phyloP scores from a whole-genome alignment of 75 land plant genomes.

The Gnetum montanum region DNA sequence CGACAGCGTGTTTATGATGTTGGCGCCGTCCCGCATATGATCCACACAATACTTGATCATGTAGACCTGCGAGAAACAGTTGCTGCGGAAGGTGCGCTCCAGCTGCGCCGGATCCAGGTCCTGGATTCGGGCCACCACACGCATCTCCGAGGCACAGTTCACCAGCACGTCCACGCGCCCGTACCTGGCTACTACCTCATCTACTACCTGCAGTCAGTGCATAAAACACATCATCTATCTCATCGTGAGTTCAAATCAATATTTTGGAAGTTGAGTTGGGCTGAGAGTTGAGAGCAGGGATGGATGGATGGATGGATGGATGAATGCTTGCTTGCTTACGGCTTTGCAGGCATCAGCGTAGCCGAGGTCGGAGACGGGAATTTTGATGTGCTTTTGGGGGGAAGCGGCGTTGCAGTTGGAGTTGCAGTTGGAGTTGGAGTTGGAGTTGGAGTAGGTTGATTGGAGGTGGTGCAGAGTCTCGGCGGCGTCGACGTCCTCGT shows the following conservation, averaged over 20 bases:
- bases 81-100: slow-evolving; percentile 70
- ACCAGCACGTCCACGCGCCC: slow-evolving; percentile 78
- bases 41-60: slow-evolving; percentile 46
- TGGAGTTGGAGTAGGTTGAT: no score
- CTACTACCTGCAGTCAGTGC: slow-evolving; percentile 51
- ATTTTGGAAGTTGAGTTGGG: not conserved
- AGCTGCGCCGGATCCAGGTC: slow-evolving; percentile 48
- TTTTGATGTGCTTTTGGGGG: slow-evolving; percentile 31
- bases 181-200: slow-evolving; percentile 52
- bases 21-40: slow-evolving; percentile 68
- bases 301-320: no score
- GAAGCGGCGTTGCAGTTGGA: slow-evolving; percentile 11
- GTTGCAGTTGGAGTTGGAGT: slow-evolving; percentile 45
- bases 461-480: slow-evolving; percentile 23
- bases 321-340: slow-evolving; percentile 20
- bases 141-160: slow-evolving; percentile 77
- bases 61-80: slow-evolving; percentile 70
- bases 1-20: slow-evolving; percentile 75
- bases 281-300: not conserved
- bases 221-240: not conserved
- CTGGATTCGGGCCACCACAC: slow-evolving; percentile 29
- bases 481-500: slow-evolving; percentile 33
- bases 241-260: not conserved
- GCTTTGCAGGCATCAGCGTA: slow-evolving; percentile 40
- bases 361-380: slow-evolving; percentile 24